Percentiles rank a stretch among this genome's conserved stretches.
Conservation (phyloP, 2,329 filamentous ascomycete species). For the Myrmaecium sp. region DNA sequence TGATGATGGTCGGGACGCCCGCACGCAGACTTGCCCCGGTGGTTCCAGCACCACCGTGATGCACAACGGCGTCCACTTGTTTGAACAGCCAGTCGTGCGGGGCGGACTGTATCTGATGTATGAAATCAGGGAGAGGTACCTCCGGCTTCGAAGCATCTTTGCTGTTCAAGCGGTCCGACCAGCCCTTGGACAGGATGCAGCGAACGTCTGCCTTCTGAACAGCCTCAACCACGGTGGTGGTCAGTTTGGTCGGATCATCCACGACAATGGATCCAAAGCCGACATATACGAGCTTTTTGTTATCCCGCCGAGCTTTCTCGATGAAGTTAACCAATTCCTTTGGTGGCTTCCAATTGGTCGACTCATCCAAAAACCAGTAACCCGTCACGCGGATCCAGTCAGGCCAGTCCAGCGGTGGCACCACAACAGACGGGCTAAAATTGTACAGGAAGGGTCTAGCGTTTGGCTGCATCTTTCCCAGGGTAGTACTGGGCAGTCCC, state of each 20-base stretch:
- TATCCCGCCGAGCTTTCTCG: slow-evolving; percentile 57
- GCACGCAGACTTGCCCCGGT: slow-evolving; percentile 85
- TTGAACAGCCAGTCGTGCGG: slow-evolving; percentile 95
- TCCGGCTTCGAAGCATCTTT: slow-evolving; percentile 40
- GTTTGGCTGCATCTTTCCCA: slow-evolving; percentile 88
- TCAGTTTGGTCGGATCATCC: slow-evolving; percentile 72
- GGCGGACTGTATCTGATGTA: slow-evolving; percentile 74
- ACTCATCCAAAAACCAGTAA: slow-evolving; percentile 92
- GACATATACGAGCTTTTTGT: slow-evolving; percentile 88
- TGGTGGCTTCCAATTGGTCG: slow-evolving; percentile 51
- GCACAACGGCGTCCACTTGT: slow-evolving; percentile 84
- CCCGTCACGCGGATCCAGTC: slow-evolving; percentile 97
- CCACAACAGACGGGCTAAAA: slow-evolving; percentile 86
- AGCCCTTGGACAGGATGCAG: slow-evolving; percentile 90
- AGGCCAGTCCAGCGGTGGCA: slow-evolving; percentile 82
- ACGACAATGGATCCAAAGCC: slow-evolving; percentile 96
- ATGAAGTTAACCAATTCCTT: slow-evolving; percentile 68
- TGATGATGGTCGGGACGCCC: slow-evolving; percentile 83
- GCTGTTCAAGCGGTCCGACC: slow-evolving; percentile 68
- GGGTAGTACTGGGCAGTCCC: slow-evolving; percentile 58
- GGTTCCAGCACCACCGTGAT: slow-evolving; percentile 88
- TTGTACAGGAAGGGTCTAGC: slow-evolving; percentile 98
- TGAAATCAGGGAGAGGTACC: slow-evolving; percentile 58
- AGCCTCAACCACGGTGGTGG: slow-evolving; percentile 80
- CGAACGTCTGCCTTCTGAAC: slow-evolving; percentile 83